Evolutionary conservation across 2,329 filamentous ascomycete genomes (phyloP), one percentile per base, ranked within the genome.

Genomic region (Aureobasidium sp.): DNA sequence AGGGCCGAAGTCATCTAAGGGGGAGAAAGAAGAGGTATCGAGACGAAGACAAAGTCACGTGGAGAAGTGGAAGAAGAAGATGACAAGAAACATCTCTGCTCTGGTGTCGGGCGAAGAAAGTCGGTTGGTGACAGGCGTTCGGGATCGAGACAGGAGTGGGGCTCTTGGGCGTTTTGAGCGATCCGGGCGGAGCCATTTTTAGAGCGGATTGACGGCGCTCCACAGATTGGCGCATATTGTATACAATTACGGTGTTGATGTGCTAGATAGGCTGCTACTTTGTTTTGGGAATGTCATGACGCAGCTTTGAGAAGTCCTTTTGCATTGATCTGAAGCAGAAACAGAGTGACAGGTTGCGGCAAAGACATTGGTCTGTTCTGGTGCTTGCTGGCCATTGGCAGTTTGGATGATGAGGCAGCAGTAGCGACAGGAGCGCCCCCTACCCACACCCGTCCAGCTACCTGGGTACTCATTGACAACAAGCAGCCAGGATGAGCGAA

Each of bases 1-100:
- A 80, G 93, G 29, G 75, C 84, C 2, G 93, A 99, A 57, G 84
- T 95, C 25, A 49, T 61, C 13, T 57, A 29, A 15, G 27, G 19
- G 11, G 15, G 15, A 49, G 27, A 21, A 49, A 49, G 8, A 15
- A 19, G 11, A 27, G 29, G 10, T 6, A 31, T 31, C 15, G 17
- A 15, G n/a, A 6, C 17, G 11, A 21, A 40, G 17, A n/a, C 3
- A 19, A 15, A 13, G 17, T 19, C n/a, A n/a, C n/a, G n/a, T n/a
- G 9, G 19, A 23, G 29, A 31, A 23, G 11, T 2, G 17, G 25
- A 35, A n/a, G 25, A 23, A 9, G 29, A 23, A 15, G 25, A 33
- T 35, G 33, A 23, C 9, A 15, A 15, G 21, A 13, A 7, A 45
- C 19, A 43, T 47, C 27, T 55, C 51, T 31, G 25, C 35, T 54